phyloP scores from a whole-genome alignment of 2,329 filamentous ascomycete genomes.

The Beauveria sp. region DNA sequence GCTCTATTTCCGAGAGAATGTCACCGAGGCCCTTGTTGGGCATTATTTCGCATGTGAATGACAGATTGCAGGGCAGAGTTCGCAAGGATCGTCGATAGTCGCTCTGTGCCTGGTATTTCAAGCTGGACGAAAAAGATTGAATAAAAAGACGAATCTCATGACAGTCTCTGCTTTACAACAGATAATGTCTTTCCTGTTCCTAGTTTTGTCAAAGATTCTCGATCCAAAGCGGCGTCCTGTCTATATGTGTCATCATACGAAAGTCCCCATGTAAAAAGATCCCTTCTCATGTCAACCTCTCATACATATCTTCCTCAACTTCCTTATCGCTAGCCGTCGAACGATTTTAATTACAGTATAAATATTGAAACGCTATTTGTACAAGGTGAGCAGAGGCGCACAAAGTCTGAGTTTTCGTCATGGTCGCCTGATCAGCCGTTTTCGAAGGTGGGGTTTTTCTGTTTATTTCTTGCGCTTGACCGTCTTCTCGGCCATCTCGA shows the following conservation, averaged over 20 bases:
- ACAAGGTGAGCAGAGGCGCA: slow-evolving; percentile 4
- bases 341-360: slow-evolving; percentile 1
- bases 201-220: background rate
- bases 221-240: background rate
- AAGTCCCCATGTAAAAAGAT: background rate
- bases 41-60: background rate
- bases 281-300: background rate
- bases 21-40: background rate
- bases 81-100: background rate
- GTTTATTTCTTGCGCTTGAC: slow-evolving; percentile 75
- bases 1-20: background rate
- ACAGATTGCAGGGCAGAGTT: background rate
- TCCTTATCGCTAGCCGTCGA: background rate
- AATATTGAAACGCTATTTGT: slow-evolving; percentile 14
- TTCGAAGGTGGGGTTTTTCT: background rate
- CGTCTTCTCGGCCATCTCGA: slow-evolving; percentile 92
- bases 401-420: background rate
- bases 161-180: background rate
- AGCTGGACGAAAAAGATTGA: background rate
- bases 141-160: background rate
- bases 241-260: slow-evolving; percentile 4
- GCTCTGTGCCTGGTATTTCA: background rate
- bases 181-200: background rate
- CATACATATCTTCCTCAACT: background rate
- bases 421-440: slow-evolving; percentile 8